These are phyloP conservation scores for Alectoria sarmentosa DNA, from an alignment of 495 filamentous ascomycete species.

Conservation along the genomic window DNA sequence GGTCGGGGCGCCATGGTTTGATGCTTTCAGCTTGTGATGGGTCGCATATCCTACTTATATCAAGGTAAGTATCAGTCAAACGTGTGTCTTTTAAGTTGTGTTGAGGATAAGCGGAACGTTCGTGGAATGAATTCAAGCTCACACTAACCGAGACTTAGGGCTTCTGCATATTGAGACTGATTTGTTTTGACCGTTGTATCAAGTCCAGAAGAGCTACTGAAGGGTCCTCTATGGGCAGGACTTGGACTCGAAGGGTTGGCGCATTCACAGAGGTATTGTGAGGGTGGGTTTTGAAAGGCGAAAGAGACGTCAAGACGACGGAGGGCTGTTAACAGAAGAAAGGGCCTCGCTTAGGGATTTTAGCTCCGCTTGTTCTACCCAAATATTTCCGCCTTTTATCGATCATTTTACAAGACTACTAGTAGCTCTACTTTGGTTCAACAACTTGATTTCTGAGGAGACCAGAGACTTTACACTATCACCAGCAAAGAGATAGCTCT, in stretches of 20 bases:
- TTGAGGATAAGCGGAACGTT: not conserved
- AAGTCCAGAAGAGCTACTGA: not conserved
- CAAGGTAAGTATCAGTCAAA: not conserved
- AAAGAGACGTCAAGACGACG: not conserved
- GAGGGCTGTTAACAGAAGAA: slow-evolving; percentile 1
- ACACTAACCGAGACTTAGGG: slow-evolving; percentile 2
- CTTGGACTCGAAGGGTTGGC: not conserved
- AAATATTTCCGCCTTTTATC: not conserved
- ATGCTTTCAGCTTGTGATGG: not conserved
- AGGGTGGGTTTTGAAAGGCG: not conserved
- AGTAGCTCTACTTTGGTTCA: not conserved
- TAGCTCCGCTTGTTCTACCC: slow-evolving; percentile 6
- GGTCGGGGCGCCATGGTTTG: slow-evolving; percentile 2
- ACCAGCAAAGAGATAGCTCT: not conserved
- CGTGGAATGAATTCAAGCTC: not conserved
- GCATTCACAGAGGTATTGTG: not conserved
- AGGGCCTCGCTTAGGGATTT: slow-evolving; percentile 3
- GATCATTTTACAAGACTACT: too few species aligned
- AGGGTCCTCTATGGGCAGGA: not conserved
- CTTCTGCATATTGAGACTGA: not conserved
- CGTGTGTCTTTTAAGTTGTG: not conserved
- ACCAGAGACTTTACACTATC: not conserved
- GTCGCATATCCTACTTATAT: not conserved
- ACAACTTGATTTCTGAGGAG: not conserved
- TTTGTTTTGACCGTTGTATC: not conserved